Conservation (phyloP, 306 rosid species). For the Begonia masoniana region DNA sequence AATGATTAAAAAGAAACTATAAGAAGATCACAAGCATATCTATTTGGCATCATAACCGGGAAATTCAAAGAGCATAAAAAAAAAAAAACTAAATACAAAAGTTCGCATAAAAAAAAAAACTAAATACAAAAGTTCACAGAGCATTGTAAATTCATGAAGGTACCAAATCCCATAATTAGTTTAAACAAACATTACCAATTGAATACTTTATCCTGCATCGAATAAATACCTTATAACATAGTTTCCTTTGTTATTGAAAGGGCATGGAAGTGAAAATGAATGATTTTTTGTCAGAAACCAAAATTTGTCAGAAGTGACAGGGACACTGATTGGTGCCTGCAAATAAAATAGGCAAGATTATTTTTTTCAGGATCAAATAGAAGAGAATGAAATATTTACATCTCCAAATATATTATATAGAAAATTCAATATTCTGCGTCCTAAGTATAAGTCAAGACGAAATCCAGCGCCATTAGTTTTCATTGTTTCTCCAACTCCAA, state of each 20-base stretch:
- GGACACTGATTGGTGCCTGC: slow-evolving; percentile 79
- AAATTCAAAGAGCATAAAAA: too few species aligned
- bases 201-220: too few species aligned
- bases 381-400: slow-evolving; percentile 3
- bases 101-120: too few species aligned
- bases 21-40: too few species aligned
- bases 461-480: background rate
- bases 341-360: slow-evolving; percentile 7
- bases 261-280: slow-evolving; percentile 68
- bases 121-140: too few species aligned
- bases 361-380: background rate
- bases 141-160: too few species aligned
- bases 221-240: slow-evolving; percentile 68
- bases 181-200: too few species aligned
- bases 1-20: background rate
- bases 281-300: slow-evolving; percentile 74
- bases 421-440: background rate
- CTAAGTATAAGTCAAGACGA: background rate
- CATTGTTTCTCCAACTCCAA: too few species aligned
- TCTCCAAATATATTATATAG: background rate
- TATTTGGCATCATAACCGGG: too few species aligned
- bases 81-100: too few species aligned
- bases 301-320: slow-evolving; percentile 83
- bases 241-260: slow-evolving; percentile 70
- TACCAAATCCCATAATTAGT: too few species aligned